Base-by-base conservation (phyloP, 495 filamentous ascomycete genomes). In the Tuber magnatum region DNA sequence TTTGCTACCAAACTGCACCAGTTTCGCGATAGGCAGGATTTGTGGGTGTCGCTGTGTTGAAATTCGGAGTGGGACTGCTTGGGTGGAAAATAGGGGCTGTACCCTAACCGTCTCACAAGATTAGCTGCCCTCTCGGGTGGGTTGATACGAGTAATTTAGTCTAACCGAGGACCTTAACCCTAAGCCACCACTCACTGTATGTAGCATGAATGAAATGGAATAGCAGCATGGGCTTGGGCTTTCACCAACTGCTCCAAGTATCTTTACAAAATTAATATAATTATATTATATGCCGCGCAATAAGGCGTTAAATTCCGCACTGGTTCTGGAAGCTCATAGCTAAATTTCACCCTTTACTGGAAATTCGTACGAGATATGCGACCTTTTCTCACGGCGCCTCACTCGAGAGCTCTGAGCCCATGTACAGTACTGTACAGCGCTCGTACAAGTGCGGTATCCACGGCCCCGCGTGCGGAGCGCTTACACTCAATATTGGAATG, bases 11-110 rank as follows among this genome's bases (percentile, higher is more conserved):
- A 22, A 65, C 46, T 40, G 43, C 39, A 69, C 40, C 35, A 48
- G 9, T 56, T 75, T 70, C 78, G 73, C 69, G 77, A 70, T 65
- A 61, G 42, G 68, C 32, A 39, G 12, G 32, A 3, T 75, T 32
- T 51, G 68, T 70, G 75, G 71, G 69, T 69, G 71, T 41, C 61
- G 69, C 44, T 8, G 44, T 12, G 56, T 61, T 61, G 56, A 61
- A n/a, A 32, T 61, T 61, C 3, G 10, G 72, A 43, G 20, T 43
- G 35, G 35, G 76, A 78, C 76, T 78, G 76, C 65, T 79, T 28
- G 18, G 48, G 38, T 61, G 24, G 6, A 65, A 32, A 28, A 65
- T 65, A 65, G 42, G 77, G 77, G 76, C 9, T 79, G 9, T n/a
- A 41, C 24, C 77, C 77, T 32, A 7, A 32, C 7, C 7, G 24